A percentile compares a stretch with the other conserved stretches of the same genome.
Evolutionary conservation across 192 early-diverging fungal species (phyloP).

Genomic region (Backusella australiensis): DNA sequence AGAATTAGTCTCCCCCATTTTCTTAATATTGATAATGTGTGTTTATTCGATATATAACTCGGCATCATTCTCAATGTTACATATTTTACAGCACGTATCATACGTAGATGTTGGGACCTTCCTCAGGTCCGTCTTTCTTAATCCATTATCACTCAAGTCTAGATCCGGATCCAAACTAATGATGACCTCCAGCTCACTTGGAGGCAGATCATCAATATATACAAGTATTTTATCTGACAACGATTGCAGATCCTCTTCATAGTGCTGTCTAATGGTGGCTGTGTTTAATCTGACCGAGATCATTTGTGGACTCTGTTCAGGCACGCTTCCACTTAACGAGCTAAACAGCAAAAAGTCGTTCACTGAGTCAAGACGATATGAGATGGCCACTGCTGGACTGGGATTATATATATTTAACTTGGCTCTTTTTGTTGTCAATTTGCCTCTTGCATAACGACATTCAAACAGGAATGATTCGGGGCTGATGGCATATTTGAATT

Average conservation of each 20-base stretch:
- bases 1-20: too few species aligned
- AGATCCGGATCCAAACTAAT: neutral
- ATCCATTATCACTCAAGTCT: neutral
- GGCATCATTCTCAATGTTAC: neutral
- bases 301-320: neutral
- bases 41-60: neutral
- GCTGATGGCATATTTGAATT: neutral
- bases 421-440: neutral
- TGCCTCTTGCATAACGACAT: neutral
- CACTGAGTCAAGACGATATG: neutral
- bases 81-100: neutral
- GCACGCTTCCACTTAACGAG: neutral
- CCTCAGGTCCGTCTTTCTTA: neutral
- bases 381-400: neutral
- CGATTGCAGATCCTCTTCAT: neutral
- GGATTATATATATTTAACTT: neutral
- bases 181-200: neutral
- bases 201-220: neutral
- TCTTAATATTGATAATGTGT: too few species aligned
- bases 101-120: neutral
- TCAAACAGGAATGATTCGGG: neutral
- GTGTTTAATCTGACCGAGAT: neutral
- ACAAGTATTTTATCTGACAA: neutral
- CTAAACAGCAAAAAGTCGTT: neutral
- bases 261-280: neutral